Percentiles rank a stretch among this genome's conserved stretches.
Evolutionary conservation across 192 early-diverging fungal genomes (phyloP).

Genomic region (Radiomyces spectabilis): DNA sequence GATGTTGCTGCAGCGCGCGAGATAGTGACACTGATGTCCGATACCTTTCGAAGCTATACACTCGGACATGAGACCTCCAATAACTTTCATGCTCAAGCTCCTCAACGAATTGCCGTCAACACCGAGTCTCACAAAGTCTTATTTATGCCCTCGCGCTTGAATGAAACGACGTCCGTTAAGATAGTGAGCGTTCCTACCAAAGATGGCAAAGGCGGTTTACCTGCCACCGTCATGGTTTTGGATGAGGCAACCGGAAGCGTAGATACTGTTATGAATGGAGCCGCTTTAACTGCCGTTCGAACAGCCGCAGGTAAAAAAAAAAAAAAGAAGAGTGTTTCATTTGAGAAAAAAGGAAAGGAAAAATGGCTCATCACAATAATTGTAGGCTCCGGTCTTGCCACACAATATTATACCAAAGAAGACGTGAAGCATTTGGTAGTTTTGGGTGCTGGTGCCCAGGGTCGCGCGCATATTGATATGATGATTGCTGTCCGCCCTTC

Average conservation of each 20-base stretch:
- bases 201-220: conserved; percentile 34
- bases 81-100: conserved; percentile 26
- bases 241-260: conserved; percentile 36
- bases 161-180: conserved; percentile 35
- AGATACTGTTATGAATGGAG: conserved; percentile 38
- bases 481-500: conserved; percentile 32
- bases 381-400: conserved; percentile 38
- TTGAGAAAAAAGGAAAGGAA: not conserved
- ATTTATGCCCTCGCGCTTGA: conserved; percentile 43
- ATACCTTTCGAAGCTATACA: conserved; percentile 15
- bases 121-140: conserved; percentile 31
- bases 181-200: conserved; percentile 37
- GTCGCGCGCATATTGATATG: conserved; percentile 39
- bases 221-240: conserved; percentile 33
- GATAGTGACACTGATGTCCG: conserved; percentile 18
- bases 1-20: not conserved
- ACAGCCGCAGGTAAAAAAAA: conserved; percentile 35
- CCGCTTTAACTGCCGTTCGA: conserved; percentile 35
- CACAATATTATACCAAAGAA: conserved; percentile 21
- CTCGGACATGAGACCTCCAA: not conserved
- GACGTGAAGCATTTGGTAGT: conserved; percentile 27
- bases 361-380: not conserved
- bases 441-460: conserved; percentile 47
- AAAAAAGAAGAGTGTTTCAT: not conserved
- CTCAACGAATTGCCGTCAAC: conserved; percentile 28